Conservation (phyloP, 495 filamentous ascomycete genomes). For the Letharia lupina region DNA sequence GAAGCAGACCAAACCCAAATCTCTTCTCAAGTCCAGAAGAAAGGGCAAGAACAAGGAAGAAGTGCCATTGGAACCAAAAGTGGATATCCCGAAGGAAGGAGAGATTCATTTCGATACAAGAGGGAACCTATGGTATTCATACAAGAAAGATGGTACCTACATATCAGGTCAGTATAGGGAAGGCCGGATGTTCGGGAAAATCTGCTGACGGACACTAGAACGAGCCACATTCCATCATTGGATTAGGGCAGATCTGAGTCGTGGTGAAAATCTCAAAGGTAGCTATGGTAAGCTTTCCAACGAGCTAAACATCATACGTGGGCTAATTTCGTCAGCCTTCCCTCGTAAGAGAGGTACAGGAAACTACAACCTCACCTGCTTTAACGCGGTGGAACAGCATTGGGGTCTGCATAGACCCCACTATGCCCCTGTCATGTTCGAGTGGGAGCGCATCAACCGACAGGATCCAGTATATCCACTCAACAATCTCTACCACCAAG, state of each 20-base stretch:
- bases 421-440: conserved; percentile 9
- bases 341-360: neutral
- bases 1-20: neutral
- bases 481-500: neutral
- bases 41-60: neutral
- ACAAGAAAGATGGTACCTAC: neutral
- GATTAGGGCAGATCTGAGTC: neutral
- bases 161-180: neutral
- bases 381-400: neutral
- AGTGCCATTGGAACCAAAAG: neutral
- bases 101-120: neutral
- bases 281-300: neutral
- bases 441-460: conserved; percentile 1
- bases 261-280: neutral
- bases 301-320: too few relatives aligned
- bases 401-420: neutral
- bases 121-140: neutral
- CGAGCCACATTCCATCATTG: conserved; percentile 9
- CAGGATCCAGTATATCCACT: neutral
- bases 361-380: neutral
- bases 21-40: neutral
- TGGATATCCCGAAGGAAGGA: neutral
- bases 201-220: conserved; percentile 1
- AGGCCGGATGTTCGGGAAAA: too few relatives aligned
- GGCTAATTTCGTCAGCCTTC: neutral